Base-by-base conservation (phyloP, 306 rosid species). In the Coriaria nepalensis region DNA sequence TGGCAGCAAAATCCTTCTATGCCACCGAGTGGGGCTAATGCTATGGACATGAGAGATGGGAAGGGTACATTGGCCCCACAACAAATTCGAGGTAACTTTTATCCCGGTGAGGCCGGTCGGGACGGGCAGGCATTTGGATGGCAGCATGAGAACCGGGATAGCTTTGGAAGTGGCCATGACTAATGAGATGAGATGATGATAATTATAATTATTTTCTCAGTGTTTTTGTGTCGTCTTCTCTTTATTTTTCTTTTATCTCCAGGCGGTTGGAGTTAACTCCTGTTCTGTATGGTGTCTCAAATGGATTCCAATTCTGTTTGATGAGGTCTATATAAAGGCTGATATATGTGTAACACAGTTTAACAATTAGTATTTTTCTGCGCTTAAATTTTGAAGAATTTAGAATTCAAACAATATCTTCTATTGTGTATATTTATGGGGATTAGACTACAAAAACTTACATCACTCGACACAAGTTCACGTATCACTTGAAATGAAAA, bases 41-140 rank as follows among this genome's bases (percentile, higher is more conserved):
- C 59, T 7, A 53, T 72, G 75, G 95, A 81, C 75, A 73, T 81
- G 5, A 72, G 93, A 69, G 96, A 92, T 58, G 75, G 69, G 63
- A 80, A 80, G 62, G 88, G 96, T 42, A 52, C 75, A 45, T 62
- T 80, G 64, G 81, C 85, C 52, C 69, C 82, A 42, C 87, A 76
- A 58, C 59, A 49, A 65, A 73, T 77, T 40, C 80, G 74, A 8
- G 63, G 55, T 47, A 82, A 71, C 69, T 75, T 62, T 49, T 69
- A 81, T 66, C 32, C 78, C 9, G 72, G 76, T 46, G 87, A 82
- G 51, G 62, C 35, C n/a, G 79, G 79, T 49, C 85, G 66, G 38
- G 84, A 77, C 45, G 94, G 82, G 33, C 78, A 75, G 47, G 74
- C 80, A 52, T 72, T 49, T 52, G 81, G 72, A 35, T 73, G 82